These are phyloP conservation scores for Candida hungchunana DNA, from an alignment of 805 yeast genomes.

Conservation along the genomic window DNA sequence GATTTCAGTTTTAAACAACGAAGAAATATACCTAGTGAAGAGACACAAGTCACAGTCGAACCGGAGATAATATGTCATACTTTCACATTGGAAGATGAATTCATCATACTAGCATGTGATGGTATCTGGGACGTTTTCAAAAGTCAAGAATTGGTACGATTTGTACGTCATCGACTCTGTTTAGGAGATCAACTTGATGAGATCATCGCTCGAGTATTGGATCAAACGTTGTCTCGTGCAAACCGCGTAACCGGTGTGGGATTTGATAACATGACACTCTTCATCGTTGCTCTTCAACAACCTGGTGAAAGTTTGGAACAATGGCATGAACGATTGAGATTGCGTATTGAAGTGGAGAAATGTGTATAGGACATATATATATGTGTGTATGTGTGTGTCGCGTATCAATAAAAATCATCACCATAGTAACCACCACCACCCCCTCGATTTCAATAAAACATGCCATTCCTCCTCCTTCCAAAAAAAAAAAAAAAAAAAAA, in stretches of 20 bases:
- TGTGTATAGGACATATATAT: too few relatives aligned
- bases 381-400: background rate
- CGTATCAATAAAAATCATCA: background rate
- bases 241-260: conserved; percentile 75
- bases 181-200: conserved; percentile 55
- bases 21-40: conserved; percentile 31
- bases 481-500: too few relatives aligned
- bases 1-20: conserved; percentile 54
- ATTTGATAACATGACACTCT: conserved; percentile 76
- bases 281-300: conserved; percentile 61
- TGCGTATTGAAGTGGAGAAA: too few relatives aligned
- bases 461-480: background rate
- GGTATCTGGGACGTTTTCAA: conserved; percentile 78
- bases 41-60: conserved; percentile 73
- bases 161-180: conserved; percentile 54
- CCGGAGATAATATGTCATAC: conserved; percentile 68
- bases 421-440: background rate
- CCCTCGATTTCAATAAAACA: background rate
- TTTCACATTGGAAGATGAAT: conserved; percentile 50
- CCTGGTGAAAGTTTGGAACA: conserved; percentile 39
- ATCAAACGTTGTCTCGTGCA: conserved; percentile 66
- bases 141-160: conserved; percentile 47
- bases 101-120: conserved; percentile 72
- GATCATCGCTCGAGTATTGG: conserved; percentile 55
- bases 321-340: conserved; percentile 55